Evolutionary conservation across 805 yeast genomes (phyloP), one percentile per base, ranked within the genome.

Genomic region (Priceomyces haplophilus): DNA sequence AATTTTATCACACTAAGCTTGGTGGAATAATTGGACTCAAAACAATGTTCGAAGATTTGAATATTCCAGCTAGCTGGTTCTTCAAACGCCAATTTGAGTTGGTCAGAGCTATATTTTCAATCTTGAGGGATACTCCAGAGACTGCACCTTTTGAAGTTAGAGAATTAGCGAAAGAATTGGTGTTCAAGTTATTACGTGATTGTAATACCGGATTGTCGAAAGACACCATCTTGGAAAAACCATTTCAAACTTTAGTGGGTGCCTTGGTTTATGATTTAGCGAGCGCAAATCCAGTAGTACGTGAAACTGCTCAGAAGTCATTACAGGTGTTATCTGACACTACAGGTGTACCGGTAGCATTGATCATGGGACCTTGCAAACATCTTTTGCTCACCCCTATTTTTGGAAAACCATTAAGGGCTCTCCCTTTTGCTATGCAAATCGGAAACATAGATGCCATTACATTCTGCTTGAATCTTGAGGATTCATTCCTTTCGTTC

Each of bases 361-460:
- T 82, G 1, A 77, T 95, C 53, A 82, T 95, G 62, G 79, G 82
- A 3, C 90, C 91, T 15, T 90, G 95, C 41, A 88, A 89, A 53
- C 83, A 80, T 37, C 79, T 90, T 19, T 68, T 95, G 21, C 66
- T 93, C 37, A 86, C 95, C 0, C 98, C 99, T 5, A 93, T 93
- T 17, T 95, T 93, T 69, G 96, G 96, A 3, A 93, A 93, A 58
- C 99, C 99, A 0, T 66, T 93, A 44, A 75, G 99, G 49, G 99
- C 99, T 0, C 72, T 93, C 47, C 99, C 99, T 0, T 93, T 95
- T 67, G 93, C 96, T 3, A 93, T 91, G 96, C 99, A 95, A 65
- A 93, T 93, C 43, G 99, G 99, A 29, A 90, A 93, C 60, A 90
- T 93, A 47, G 98, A 93, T 48, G 98, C 98, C 1, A 87, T 93